Base-by-base conservation (phyloP, 2,329 filamentous ascomycete genomes). In the Ceratocystiopsis brevicomis region DNA sequence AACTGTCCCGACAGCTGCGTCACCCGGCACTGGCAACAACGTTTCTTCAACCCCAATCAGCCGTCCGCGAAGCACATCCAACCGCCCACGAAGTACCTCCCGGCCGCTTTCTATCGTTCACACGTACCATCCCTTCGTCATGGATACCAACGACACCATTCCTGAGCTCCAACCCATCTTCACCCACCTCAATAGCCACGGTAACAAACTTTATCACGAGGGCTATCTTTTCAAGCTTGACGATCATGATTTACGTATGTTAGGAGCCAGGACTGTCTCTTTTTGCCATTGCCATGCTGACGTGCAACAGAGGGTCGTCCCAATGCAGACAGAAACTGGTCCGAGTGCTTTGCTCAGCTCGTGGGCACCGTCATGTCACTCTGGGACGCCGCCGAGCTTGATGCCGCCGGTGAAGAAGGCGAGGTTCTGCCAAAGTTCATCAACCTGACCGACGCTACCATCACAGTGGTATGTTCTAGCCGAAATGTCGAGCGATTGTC, bases 181-280 rank as follows among this genome's bases (percentile, higher is more conserved):
- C 61, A 83, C 76, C 47, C 90, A 85, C 56, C 71, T 98, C 51
- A 96, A 94, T 63, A 90, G 81, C 61, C 90, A 98, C 59, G 80
- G 77, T 45, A 95, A 95, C 61, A 96, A 96, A 63, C 67, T 96
- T 44, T 98, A 96, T 59, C 87, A 95, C 53, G 90, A 98, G 63
- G 90, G 90, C 35, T 98, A 96, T 57, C 96, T 98, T 52, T 64
- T 98, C 53, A 98, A 96, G 62, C 67, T 98, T 40, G 88, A 95
- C 59, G 90, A 98, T 60, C 77, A 94, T 52, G 92, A 96, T 56
- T 79, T 77, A 44, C 78, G 87, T 94, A 72, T 53, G 84, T 73
- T 33, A 10, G 8, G 25, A 10, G 10, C 10, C 25, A 30, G 25
- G 19, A 13, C 13, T 16, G 19, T n/a, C 13, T 16, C 6, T 21